Percentiles rank a stretch among this genome's conserved stretches.
phyloP scores from a whole-genome alignment of 441 rosid genomes.

The Corymbia citriodora region DNA sequence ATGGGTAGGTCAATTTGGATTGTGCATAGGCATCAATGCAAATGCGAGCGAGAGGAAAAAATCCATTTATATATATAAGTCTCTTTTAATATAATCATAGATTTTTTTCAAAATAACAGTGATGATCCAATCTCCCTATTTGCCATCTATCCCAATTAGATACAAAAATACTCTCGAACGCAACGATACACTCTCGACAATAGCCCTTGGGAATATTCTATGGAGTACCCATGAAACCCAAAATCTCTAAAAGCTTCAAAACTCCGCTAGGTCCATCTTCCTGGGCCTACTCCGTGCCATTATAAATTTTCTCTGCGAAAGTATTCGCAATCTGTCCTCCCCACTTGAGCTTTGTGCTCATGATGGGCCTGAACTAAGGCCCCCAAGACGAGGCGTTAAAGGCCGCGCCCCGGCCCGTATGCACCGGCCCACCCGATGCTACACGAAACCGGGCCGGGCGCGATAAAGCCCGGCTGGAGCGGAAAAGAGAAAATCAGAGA shows the following conservation, averaged over 20 bases:
- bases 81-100: rapidly evolving
- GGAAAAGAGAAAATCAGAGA: not conserved
- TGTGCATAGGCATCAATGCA: not conserved
- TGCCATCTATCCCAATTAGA: not conserved
- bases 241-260: not conserved
- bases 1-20: not conserved
- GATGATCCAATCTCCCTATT: not conserved
- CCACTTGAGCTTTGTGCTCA: not conserved
- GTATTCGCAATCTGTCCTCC: not conserved
- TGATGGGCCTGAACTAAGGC: not conserved
- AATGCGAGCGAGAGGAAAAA: not conserved
- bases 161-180: not conserved
- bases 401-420: not conserved
- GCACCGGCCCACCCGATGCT: not conserved
- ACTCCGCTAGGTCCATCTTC: not conserved
- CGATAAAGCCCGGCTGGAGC: no score
- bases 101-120: rapidly evolving
- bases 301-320: not conserved
- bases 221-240: not conserved
- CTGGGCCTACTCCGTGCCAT: not conserved
- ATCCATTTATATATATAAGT: no score
- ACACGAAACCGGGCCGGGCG: not conserved
- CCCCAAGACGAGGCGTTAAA: not conserved
- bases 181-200: not conserved
- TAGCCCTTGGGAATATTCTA: not conserved